A percentile compares a stretch with the other conserved stretches of the same genome.
Evolutionary conservation across 768 basidiomycete genomes (phyloP).

Genomic region (Rhizopogon vinicolor): DNA sequence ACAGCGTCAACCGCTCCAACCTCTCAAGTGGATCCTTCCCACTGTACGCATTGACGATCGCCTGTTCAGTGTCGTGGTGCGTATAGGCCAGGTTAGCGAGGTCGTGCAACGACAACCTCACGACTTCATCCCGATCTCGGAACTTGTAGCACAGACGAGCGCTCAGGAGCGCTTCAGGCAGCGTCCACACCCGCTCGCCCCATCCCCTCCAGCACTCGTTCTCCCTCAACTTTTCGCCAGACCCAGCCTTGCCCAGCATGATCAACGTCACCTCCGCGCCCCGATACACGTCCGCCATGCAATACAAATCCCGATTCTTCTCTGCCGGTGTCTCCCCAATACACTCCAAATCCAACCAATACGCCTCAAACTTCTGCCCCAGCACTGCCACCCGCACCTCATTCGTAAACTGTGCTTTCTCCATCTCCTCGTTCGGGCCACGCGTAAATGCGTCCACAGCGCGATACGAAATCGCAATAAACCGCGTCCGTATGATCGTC

Average conservation of each 20-base stretch:
- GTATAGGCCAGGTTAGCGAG: slow-evolving; percentile 15
- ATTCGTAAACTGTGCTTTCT: slow-evolving; percentile 6
- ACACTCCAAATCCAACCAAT: slow-evolving; percentile 18
- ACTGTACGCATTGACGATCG: slow-evolving; percentile 9
- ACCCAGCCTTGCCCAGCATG: slow-evolving; percentile 3
- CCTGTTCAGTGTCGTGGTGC: slow-evolving; percentile 3
- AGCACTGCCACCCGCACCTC: slow-evolving; percentile 5
- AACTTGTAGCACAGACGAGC: slow-evolving; percentile 4
- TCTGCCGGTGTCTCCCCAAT: slow-evolving; percentile 9
- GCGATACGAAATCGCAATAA: slow-evolving; percentile 13
- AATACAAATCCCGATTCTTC: slow-evolving; percentile 12
- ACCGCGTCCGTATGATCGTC: slow-evolving; percentile 6
- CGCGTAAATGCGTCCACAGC: slow-evolving; percentile 6
- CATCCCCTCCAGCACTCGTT: slow-evolving; percentile 12
- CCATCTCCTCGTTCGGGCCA: slow-evolving; percentile 2
- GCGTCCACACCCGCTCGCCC: slow-evolving; percentile 12
- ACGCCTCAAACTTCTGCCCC: slow-evolving; percentile 4
- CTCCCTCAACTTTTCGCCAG: not conserved
- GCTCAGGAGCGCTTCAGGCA: slow-evolving; percentile 5
- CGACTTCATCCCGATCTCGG: not conserved
- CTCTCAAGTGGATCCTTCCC: slow-evolving; percentile 9
- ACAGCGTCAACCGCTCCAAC: slow-evolving; percentile 10
- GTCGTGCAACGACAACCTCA: not conserved
- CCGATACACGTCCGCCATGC: slow-evolving; percentile 16
- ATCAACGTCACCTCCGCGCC: slow-evolving; percentile 11